phyloP scores from a whole-genome alignment of 495 filamentous ascomycete species.

The Astrocystis sublimbata region DNA sequence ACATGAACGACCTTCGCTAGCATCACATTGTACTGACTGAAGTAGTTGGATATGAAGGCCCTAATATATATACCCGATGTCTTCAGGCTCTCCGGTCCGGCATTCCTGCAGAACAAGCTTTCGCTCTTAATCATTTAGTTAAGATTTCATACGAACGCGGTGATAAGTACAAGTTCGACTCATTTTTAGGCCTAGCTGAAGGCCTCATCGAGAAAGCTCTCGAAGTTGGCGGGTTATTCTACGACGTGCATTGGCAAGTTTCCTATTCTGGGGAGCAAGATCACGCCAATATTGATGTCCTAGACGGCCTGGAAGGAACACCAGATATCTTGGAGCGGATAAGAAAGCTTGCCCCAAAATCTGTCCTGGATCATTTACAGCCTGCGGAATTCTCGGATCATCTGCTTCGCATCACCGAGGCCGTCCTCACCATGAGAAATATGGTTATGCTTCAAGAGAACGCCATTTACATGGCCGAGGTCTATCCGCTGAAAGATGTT shows the following conservation, averaged over 20 bases:
- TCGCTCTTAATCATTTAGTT: conserved; percentile 86
- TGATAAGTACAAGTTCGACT: conserved; percentile 93
- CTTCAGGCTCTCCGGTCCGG: conserved; percentile 77
- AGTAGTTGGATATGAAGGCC: conserved; percentile 63
- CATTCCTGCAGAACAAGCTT: conserved; percentile 79
- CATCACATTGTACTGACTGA: conserved; percentile 7
- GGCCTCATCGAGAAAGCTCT: conserved; percentile 82
- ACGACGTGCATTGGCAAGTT: conserved; percentile 78
- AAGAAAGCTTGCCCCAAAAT: conserved; percentile 48
- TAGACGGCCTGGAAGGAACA: conserved; percentile 79
- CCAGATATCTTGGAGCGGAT: conserved; percentile 71
- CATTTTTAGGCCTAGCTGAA: conserved; percentile 86
- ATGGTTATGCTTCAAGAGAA: conserved; percentile 92
- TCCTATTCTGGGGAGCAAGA: conserved; percentile 62
- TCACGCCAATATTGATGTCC: conserved; percentile 50
- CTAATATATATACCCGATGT: conserved; percentile 87
- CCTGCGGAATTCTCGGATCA: conserved; percentile 69
- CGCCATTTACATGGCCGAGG: conserved; percentile 73
- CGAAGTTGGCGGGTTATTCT: conserved; percentile 71
- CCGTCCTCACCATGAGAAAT: conserved; percentile 84
- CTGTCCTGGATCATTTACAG: conserved; percentile 70
- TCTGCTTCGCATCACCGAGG: conserved; percentile 78
- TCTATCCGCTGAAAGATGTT: conserved; percentile 73
- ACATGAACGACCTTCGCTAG: conserved; percentile 20
- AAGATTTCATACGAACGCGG: conserved; percentile 93